Evolutionary conservation across 73 alveolate genomes (phyloP).

Genomic region (Paramecium biaurelia): DNA sequence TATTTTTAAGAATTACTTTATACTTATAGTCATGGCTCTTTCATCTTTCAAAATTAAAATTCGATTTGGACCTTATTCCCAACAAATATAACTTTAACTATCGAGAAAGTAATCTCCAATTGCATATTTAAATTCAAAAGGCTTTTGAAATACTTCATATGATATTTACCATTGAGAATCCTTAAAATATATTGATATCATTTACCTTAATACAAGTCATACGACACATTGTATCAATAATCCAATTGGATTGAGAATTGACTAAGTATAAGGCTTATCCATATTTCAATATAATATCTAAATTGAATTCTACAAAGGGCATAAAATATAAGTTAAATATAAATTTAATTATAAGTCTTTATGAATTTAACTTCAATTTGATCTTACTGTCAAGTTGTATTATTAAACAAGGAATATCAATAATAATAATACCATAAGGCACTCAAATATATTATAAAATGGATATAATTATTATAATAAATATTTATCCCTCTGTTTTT

Average conservation of each 20-base stretch:
- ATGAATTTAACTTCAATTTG: neutral
- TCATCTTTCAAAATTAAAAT: neutral
- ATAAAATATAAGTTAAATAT: neutral
- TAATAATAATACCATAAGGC: too few relatives aligned
- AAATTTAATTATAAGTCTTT: neutral
- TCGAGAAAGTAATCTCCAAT: neutral
- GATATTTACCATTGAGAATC: neutral
- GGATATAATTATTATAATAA: neutral
- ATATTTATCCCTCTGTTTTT: neutral
- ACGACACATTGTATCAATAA: neutral
- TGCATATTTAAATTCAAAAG: neutral
- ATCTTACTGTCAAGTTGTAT: neutral
- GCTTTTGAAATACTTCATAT: neutral
- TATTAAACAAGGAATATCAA: neutral
- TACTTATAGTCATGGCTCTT: neutral
- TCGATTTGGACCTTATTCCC: neutral
- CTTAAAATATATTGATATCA: neutral
- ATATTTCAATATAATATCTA: neutral
- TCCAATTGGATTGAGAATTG: neutral
- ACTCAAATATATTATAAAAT: too few relatives aligned
- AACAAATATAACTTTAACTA: neutral
- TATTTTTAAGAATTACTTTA: neutral
- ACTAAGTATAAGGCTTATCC: neutral
- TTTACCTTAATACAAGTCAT: neutral
- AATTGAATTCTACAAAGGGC: neutral